Evolutionary conservation across 306 rosid genomes (phyloP).

Genomic region (Styphnolobium japonicum): DNA sequence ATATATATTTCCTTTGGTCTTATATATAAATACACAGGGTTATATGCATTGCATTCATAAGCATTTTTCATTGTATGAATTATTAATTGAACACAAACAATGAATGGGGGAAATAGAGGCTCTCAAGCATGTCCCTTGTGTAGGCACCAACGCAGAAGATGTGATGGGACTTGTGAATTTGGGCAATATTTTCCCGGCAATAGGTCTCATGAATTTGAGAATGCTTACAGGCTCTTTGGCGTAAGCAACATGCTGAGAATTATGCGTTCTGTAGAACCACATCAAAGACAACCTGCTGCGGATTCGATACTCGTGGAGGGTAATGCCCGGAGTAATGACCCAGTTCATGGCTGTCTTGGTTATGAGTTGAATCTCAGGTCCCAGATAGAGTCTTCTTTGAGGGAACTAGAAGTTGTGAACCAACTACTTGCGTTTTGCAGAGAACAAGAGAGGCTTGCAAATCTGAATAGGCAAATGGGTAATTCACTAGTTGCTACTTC

Average conservation of each 20-base stretch:
- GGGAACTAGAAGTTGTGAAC: background rate
- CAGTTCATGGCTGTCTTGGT: conserved; percentile 27
- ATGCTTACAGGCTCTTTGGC: conserved; percentile 23
- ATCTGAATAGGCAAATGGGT: background rate
- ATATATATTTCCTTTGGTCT: too few species aligned
- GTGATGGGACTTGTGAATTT: conserved; percentile 15
- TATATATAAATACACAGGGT: too few species aligned
- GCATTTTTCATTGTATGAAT: too few species aligned
- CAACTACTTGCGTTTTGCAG: background rate
- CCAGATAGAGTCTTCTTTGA: background rate
- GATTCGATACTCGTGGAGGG: conserved; percentile 15
- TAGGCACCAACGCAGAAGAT: conserved; percentile 31
- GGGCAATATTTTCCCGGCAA: conserved; percentile 25
- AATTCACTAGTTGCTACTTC: background rate
- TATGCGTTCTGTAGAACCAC: background rate
- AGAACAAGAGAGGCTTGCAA: background rate
- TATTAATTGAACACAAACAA: background rate
- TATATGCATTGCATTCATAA: too few species aligned
- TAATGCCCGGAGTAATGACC: background rate
- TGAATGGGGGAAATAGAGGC: background rate
- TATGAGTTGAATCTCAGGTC: background rate
- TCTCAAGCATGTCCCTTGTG: conserved; percentile 22
- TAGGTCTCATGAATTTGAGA: background rate
- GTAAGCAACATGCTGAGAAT: conserved; percentile 21
- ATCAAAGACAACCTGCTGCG: conserved; percentile 12